A percentile compares a stretch with the other conserved stretches of the same genome.
These are phyloP conservation scores for Pseudozyma hubeiensis DNA, from an alignment of 1,284 basidiomycete species.

Conservation along the genomic window DNA sequence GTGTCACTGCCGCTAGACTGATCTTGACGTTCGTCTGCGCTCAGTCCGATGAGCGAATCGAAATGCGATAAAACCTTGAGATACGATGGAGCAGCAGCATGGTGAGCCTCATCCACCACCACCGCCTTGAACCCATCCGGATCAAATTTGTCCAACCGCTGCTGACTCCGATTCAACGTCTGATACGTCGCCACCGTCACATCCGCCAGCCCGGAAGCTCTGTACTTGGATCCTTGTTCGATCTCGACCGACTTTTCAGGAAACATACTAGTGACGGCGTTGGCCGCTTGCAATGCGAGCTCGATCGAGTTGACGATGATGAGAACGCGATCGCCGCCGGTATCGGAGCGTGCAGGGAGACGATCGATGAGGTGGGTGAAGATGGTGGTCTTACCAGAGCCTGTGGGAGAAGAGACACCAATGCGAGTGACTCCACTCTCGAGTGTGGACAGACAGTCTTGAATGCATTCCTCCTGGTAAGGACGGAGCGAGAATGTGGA, in stretches of 20 bases:
- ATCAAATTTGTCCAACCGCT: constrained; percentile 83
- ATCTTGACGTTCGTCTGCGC: neutral
- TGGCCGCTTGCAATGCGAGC: constrained; percentile 87
- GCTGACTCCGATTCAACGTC: constrained; percentile 76
- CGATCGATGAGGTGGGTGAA: constrained; percentile 69
- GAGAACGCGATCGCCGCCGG: constrained; percentile 73
- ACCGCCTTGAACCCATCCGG: constrained; percentile 80
- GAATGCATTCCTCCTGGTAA: constrained; percentile 88
- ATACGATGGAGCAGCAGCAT: constrained; percentile 90
- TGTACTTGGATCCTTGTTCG: constrained; percentile 84
- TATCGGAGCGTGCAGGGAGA: constrained; percentile 23
- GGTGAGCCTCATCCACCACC: constrained; percentile 82
- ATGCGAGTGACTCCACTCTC: constrained; percentile 77
- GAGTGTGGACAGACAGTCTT: constrained; percentile 81
- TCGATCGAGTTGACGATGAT: constrained; percentile 89
- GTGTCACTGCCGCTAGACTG: neutral
- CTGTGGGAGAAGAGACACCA: constrained; percentile 89
- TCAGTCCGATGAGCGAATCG: constrained; percentile 70
- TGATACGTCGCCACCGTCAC: constrained; percentile 93
- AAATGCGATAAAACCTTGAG: constrained; percentile 82
- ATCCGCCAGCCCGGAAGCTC: constrained; percentile 84
- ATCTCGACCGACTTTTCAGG: constrained; percentile 86
- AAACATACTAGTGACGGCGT: constrained; percentile 77
- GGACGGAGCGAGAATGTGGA: constrained; percentile 73
- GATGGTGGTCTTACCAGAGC: constrained; percentile 91